Conservation (phyloP, 495 filamentous ascomycete species). For the Penicillium antarcticum region DNA sequence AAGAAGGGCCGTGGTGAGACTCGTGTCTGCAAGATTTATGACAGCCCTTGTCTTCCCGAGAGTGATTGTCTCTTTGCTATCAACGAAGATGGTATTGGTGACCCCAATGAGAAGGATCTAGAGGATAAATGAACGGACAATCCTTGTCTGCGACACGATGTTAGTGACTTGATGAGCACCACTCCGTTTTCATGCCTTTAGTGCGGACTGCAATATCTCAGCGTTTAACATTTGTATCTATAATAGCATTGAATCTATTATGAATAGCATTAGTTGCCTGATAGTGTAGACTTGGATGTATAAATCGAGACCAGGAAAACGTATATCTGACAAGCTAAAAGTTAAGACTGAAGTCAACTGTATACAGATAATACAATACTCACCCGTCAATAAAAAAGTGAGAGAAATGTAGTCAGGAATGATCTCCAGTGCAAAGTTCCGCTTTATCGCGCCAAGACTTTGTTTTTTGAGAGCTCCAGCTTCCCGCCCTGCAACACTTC, state of each 20-base stretch:
- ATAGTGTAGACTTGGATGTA: too few relatives aligned
- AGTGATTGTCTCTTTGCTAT: slow-evolving; percentile 97
- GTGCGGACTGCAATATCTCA: background rate
- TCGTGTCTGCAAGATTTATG: slow-evolving; percentile 97
- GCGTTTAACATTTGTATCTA: background rate
- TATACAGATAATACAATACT: background rate
- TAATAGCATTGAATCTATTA: background rate
- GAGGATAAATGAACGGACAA: slow-evolving; percentile 63
- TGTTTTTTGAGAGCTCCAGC: slow-evolving; percentile 46
- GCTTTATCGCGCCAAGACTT: slow-evolving; percentile 35
- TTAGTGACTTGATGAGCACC: slow-evolving; percentile 33
- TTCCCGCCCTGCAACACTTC: slow-evolving; percentile 33
- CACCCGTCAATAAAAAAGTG: background rate
- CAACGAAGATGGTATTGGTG: slow-evolving; percentile 92
- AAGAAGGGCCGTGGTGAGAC: slow-evolving; percentile 97
- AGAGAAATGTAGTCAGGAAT: too few relatives aligned
- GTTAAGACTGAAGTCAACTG: background rate
- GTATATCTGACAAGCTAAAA: background rate
- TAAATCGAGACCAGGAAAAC: background rate
- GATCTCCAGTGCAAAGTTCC: too few relatives aligned
- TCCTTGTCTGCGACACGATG: slow-evolving; percentile 17
- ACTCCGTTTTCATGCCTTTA: slow-evolving; percentile 11
- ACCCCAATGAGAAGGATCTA: slow-evolving; percentile 91
- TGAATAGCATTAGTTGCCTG: background rate
- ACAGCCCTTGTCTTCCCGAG: slow-evolving; percentile 94